These are phyloP conservation scores for Thielaviopsis euricoi DNA, from an alignment of 2,329 filamentous ascomycete species.

Conservation along the genomic window DNA sequence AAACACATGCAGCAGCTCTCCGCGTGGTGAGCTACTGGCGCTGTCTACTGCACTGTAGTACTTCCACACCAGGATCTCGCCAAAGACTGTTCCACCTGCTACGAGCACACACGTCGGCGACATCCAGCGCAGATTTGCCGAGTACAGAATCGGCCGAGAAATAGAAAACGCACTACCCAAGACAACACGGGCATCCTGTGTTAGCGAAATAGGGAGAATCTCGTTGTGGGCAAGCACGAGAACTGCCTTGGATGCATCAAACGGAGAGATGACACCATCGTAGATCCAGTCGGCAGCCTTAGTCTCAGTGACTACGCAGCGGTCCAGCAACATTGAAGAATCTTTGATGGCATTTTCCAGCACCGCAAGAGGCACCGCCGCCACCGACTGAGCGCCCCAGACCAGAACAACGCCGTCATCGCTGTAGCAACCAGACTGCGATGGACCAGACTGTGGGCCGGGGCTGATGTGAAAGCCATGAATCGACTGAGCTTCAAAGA, in stretches of 20 bases:
- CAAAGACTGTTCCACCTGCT: constrained; percentile 83
- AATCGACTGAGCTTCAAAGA: constrained; percentile 55
- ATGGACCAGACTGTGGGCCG: background rate
- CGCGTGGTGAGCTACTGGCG: constrained; percentile 12
- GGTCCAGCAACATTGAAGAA: background rate
- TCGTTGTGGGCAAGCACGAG: constrained; percentile 82
- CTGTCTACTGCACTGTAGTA: constrained; percentile 27
- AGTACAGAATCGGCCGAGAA: constrained; percentile 75
- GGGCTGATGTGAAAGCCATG: constrained; percentile 48
- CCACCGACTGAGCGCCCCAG: constrained; percentile 54
- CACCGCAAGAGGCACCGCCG: constrained; percentile 17
- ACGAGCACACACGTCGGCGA: constrained; percentile 46
- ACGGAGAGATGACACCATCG: constrained; percentile 40
- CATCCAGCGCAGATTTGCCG: constrained; percentile 55
- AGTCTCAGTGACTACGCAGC: background rate
- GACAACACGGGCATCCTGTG: constrained; percentile 17
- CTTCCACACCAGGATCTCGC: constrained; percentile 83
- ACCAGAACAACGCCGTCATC: constrained; percentile 29
- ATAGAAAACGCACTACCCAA: constrained; percentile 40
- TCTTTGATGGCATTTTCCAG: constrained; percentile 15
- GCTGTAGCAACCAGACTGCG: background rate
- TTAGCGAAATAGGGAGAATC: constrained; percentile 36
- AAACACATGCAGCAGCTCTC: constrained; percentile 36
- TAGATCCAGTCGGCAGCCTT: constrained; percentile 61
- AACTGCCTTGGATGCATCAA: constrained; percentile 28